Percentiles rank a stretch among this genome's conserved stretches.
These are phyloP conservation scores for Solanum microdontum DNA, from an alignment of 257 asterid species.

Conservation along the genomic window DNA sequence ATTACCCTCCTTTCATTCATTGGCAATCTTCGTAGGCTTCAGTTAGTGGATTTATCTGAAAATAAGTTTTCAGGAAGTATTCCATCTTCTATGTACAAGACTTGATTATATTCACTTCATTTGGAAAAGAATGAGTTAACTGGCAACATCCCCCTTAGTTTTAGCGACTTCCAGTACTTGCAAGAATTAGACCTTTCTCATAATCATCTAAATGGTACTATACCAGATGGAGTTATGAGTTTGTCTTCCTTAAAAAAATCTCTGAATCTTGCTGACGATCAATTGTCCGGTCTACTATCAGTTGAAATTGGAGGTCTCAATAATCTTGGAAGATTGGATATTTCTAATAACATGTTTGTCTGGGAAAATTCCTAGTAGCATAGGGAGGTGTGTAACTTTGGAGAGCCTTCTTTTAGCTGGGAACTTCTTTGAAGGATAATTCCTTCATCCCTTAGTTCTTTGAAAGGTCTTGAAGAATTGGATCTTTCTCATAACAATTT, in stretches of 20 bases:
- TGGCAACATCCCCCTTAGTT: constrained; percentile 2
- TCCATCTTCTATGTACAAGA: background rate
- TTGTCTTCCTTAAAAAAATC: background rate
- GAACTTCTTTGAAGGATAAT: constrained; percentile 13
- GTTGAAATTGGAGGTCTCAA: constrained; percentile 1
- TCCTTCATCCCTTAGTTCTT: constrained; percentile 11
- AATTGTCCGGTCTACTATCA: constrained; percentile 5
- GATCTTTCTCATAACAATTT: constrained; percentile 23
- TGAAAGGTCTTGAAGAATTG: constrained; percentile 3
- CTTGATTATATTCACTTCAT: background rate
- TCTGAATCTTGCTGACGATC: constrained; percentile 8
- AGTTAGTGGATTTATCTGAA: background rate
- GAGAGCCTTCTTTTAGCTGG: constrained; percentile 12
- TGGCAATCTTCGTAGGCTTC: constrained; percentile 6
- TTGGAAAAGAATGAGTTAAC: constrained; percentile 1
- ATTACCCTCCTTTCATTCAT: background rate
- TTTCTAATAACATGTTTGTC: constrained; percentile 21
- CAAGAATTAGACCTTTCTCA: constrained; percentile 5
- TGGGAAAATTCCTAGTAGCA: constrained; percentile 8
- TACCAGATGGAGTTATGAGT: background rate
- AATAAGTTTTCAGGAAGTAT: constrained; percentile 6
- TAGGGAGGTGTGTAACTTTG: constrained; percentile 6
- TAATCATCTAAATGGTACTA: constrained; percentile 14
- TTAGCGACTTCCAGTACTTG: constrained; percentile 4
- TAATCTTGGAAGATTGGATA: background rate